Conservation (phyloP, 1,284 basidiomycete species). For the Puccinia hordei region DNA sequence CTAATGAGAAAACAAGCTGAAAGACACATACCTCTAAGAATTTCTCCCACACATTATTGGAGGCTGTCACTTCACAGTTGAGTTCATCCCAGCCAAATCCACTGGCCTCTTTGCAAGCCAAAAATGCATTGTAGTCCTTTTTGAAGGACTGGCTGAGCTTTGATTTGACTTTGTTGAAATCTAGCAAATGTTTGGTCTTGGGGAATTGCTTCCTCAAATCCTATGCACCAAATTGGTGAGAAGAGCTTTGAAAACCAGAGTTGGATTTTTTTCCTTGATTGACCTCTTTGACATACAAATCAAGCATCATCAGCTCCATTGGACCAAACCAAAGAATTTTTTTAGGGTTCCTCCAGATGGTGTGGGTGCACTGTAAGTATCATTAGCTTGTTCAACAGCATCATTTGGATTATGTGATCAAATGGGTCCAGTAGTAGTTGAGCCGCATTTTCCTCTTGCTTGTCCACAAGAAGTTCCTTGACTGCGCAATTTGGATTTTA, state of each 20-base stretch:
- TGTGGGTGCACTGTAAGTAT: no score
- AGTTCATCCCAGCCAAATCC: slow-evolving; percentile 6
- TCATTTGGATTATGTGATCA: no score
- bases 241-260: not conserved
- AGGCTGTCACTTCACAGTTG: slow-evolving; percentile 5
- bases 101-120: not conserved
- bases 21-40: not conserved
- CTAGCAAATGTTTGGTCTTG: not conserved
- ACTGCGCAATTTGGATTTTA: no score
- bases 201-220: not conserved
- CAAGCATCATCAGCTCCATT: not conserved
- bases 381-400: no score
- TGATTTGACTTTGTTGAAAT: not conserved
- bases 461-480: no score
- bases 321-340: no score
- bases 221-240: slow-evolving; percentile 1
- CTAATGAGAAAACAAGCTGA: not conserved
- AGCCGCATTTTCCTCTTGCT: no score
- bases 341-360: no score
- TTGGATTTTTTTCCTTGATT: not conserved
- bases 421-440: no score
- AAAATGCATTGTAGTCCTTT: not conserved
- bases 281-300: slow-evolving; percentile 1
- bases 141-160: not conserved
- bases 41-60: not conserved